These are phyloP conservation scores for Yarrowia sp. DNA, from an alignment of 805 yeast species.

Conservation along the genomic window DNA sequence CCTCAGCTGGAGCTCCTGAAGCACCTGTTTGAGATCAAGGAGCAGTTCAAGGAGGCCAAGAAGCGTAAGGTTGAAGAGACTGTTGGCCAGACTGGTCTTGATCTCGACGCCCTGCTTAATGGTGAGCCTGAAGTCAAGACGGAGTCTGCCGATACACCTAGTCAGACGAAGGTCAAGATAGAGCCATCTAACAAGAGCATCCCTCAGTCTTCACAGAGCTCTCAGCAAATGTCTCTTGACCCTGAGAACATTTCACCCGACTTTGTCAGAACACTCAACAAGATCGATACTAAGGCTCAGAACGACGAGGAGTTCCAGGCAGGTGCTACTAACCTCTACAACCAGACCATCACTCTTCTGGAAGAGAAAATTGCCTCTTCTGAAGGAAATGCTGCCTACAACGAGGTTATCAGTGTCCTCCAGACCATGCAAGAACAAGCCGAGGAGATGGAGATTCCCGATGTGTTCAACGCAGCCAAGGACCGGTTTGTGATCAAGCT, in stretches of 20 bases:
- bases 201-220: slow-evolving; percentile 6
- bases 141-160: background rate
- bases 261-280: slow-evolving; percentile 29
- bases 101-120: slow-evolving; percentile 43
- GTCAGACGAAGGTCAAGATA: background rate
- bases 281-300: slow-evolving; percentile 29
- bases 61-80: slow-evolving; percentile 24
- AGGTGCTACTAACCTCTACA: slow-evolving; percentile 9
- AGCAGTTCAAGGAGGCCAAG: slow-evolving; percentile 37
- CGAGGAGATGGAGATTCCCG: slow-evolving; percentile 16
- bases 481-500: background rate
- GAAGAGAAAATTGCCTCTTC: slow-evolving; percentile 14
- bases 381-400: slow-evolving; percentile 3
- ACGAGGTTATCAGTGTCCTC: slow-evolving; percentile 17
- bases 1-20: slow-evolving; percentile 39
- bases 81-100: slow-evolving; percentile 40
- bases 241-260: slow-evolving; percentile 32
- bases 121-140: slow-evolving; percentile 2
- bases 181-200: background rate
- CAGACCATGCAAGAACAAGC: slow-evolving; percentile 32
- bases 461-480: background rate
- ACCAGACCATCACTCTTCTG: background rate
- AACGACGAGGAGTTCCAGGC: slow-evolving; percentile 22
- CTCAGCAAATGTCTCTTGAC: slow-evolving; percentile 21
- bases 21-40: slow-evolving; percentile 42